Percentiles rank a stretch among this genome's conserved stretches.
phyloP scores from a whole-genome alignment of 1,139 yeast species.

The Nakaseomyces kungkrabaensis region DNA sequence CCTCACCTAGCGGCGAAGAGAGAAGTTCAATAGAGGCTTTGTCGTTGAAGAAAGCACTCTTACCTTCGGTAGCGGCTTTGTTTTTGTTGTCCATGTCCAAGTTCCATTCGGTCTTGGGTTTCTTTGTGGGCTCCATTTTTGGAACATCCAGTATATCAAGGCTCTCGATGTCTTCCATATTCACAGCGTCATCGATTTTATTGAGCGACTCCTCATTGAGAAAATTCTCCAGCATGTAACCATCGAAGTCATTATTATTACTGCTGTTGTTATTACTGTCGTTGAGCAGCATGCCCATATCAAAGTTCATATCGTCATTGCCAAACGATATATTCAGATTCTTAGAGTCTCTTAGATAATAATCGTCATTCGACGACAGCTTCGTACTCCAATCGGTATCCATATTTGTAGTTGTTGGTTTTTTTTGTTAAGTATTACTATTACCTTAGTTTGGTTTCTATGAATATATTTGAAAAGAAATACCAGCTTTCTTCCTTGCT shows the following conservation, averaged over 20 bases:
- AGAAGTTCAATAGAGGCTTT: background rate
- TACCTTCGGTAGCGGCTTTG: background rate
- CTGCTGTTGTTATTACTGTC: background rate
- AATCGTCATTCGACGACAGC: background rate
- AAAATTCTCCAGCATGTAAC: background rate
- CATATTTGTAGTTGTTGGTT: slow-evolving; percentile 1
- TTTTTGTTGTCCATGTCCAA: background rate
- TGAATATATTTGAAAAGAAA: background rate
- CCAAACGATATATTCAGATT: slow-evolving; percentile 1
- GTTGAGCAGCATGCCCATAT: slow-evolving; percentile 2
- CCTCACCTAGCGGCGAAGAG: slow-evolving; percentile 4
- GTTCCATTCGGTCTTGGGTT: background rate
- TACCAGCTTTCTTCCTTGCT: background rate
- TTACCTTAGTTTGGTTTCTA: background rate
- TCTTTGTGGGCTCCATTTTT: background rate
- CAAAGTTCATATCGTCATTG: slow-evolving; percentile 6
- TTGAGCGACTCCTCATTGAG: background rate
- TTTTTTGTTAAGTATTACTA: background rate
- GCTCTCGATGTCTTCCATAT: background rate
- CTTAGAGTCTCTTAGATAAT: background rate
- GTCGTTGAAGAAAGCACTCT: background rate
- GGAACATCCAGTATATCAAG: background rate
- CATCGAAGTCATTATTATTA: slow-evolving; percentile 2
- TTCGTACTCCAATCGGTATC: slow-evolving; percentile 6
- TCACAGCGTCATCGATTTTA: background rate